phyloP scores from a whole-genome alignment of 257 asterid genomes.

The Primulina tabacum region DNA sequence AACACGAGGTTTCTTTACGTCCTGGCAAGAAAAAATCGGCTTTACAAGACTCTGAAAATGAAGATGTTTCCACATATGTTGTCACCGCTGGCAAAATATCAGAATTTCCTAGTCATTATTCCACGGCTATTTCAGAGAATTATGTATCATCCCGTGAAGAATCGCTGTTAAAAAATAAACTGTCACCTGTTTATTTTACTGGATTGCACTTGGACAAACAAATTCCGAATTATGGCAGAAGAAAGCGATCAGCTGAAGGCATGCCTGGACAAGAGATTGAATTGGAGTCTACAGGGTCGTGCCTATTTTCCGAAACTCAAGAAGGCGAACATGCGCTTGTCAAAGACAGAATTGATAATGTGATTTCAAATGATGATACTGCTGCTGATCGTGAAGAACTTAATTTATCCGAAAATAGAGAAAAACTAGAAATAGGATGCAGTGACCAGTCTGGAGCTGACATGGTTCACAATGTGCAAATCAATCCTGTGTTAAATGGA shows the following conservation, averaged over 20 bases:
- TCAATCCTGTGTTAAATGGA: constrained; percentile 59
- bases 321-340: constrained; percentile 33
- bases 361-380: constrained; percentile 28
- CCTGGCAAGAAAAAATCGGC: constrained; percentile 31
- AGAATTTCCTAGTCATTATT: constrained; percentile 34
- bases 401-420: constrained; percentile 33
- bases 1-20: constrained; percentile 29
- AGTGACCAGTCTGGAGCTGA: constrained; percentile 38
- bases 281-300: constrained; percentile 23
- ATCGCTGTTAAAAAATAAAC: constrained; percentile 35
- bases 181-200: constrained; percentile 39
- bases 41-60: constrained; percentile 36
- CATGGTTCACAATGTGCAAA: constrained; percentile 43
- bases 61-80: constrained; percentile 40
- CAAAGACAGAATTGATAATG: constrained; percentile 33
- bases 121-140: constrained; percentile 32
- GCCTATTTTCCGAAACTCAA: constrained; percentile 29
- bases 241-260: constrained; percentile 34
- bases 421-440: constrained; percentile 31
- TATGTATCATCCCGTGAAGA: constrained; percentile 31
- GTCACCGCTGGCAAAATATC: constrained; percentile 34
- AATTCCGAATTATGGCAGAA: constrained; percentile 24
- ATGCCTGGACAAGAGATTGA: constrained; percentile 34
- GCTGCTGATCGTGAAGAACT: constrained; percentile 25
- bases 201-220: constrained; percentile 36